A percentile compares a stretch with the other conserved stretches of the same genome.
phyloP scores from a whole-genome alignment of 176 grass and related monocot species.

The Microstegium vimineum region DNA sequence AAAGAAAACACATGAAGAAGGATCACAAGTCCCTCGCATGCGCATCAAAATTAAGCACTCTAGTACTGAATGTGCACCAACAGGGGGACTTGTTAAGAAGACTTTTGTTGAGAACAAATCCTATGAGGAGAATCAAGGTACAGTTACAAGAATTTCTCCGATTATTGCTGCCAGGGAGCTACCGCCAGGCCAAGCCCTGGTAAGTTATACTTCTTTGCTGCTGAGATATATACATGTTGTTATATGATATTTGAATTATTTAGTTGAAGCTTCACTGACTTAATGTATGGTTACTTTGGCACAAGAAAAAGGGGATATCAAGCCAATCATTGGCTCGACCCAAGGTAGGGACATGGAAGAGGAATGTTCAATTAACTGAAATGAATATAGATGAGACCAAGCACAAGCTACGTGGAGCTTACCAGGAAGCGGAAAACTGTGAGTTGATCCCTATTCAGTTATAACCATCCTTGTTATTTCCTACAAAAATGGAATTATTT shows the following conservation, averaged over 20 bases:
- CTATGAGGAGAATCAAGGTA: not conserved
- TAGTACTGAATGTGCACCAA: not conserved
- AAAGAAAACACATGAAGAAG: not conserved
- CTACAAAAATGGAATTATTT: not conserved
- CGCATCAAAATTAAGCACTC: not conserved
- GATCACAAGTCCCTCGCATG: not conserved
- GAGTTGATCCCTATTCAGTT: not conserved
- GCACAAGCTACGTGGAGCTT: constrained; percentile 50
- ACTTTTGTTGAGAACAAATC: not conserved
- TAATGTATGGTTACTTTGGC: not conserved
- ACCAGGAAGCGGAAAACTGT: constrained; percentile 65
- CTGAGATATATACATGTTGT: not conserved
- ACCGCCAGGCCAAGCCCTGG: not conserved
- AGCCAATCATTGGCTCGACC: constrained; percentile 7
- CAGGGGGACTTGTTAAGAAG: not conserved
- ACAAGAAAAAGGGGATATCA: constrained; percentile 11
- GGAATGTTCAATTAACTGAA: not conserved
- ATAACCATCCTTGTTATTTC: not conserved
- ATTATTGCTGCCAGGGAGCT: constrained; percentile 21
- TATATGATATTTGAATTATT: not conserved
- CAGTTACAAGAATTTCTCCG: constrained; percentile 18
- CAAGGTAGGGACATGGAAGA: constrained; percentile 3
- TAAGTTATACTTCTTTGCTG: constrained; percentile 30
- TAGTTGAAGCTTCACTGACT: not conserved
- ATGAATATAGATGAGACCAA: constrained; percentile 37